These are phyloP conservation scores for Eucalyptus pumila DNA, from an alignment of 345 rosid species.

Conservation along the genomic window DNA sequence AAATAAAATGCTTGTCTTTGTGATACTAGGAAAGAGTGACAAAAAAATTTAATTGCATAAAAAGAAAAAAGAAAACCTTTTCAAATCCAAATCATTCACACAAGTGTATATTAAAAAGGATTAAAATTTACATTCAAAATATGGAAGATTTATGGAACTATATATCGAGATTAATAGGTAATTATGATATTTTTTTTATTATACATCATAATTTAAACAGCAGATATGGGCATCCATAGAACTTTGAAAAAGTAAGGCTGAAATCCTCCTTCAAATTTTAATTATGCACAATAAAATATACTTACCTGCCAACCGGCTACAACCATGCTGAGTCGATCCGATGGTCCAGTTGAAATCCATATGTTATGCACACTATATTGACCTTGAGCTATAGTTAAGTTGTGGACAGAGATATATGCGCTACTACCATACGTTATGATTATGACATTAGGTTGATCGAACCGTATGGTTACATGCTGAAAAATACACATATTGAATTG, in stretches of 20 bases:
- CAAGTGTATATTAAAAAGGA: neutral
- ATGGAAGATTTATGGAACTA: neutral
- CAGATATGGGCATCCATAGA: neutral
- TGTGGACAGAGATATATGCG: neutral
- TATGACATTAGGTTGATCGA: neutral
- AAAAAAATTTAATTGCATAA: no score
- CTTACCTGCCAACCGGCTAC: neutral
- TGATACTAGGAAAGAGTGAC: neutral
- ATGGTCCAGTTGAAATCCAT: neutral
- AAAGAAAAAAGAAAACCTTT: neutral
- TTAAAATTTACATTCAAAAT: neutral
- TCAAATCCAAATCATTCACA: neutral
- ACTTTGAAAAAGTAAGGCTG: neutral
- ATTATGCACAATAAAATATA: neutral
- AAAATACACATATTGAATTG: neutral
- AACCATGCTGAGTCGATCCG: neutral
- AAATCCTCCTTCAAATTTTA: neutral
- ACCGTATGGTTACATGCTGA: neutral
- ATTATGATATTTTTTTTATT: no score
- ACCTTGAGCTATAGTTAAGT: neutral
- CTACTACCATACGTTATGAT: neutral
- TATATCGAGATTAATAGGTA: neutral
- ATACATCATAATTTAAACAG: neutral
- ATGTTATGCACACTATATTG: neutral
- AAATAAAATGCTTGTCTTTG: neutral